Base-by-base conservation (phyloP, 768 basidiomycete genomes). In the Amanita thiersii region DNA sequence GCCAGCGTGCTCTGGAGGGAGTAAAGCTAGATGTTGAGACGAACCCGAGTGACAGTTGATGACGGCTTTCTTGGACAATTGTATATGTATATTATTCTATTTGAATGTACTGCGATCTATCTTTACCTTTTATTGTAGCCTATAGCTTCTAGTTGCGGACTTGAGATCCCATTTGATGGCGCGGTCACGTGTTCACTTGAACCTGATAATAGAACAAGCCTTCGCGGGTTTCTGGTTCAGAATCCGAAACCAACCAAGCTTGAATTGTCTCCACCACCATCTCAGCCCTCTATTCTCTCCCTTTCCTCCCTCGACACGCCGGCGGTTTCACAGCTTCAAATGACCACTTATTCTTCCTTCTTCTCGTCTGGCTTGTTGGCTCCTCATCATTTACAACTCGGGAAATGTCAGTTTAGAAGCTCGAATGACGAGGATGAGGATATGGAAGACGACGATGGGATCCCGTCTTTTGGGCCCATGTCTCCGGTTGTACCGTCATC, bases 361-460 rank as follows among this genome's bases (percentile, higher is more conserved):
- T 84, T 84, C 59, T 78, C 80, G 23, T 81, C 80, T 29, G 81
- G 81, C 15, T 68, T 84, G 25, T 73, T 81, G 26, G 80, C 80
- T 10, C 64, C 73, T 3, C 63, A 63, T 31, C 48, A 58, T 30
- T 28, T n/a, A 36, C 52, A 26, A 45, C 51, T 46, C 9, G 48
- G 17, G n/a, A 23, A 24, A 23, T 11, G 30, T 28, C 11, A 35
- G 23, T 29, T n/a, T 14, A 7, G 11, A 14, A 25, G 0, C 23
- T 17, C 17, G 34, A 31, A 32, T 25, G 8, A 14, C 34, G 41
- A 37, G 8, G 42, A 43, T 21, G 23, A 35, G 18, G 34, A 43
- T 26, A 37, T 37, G 42, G 21, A 37, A 52, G 29, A 47, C 47
- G 1, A 33, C 12, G 24, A 29, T 32, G 25, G 24, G 17, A 36